Evolutionary conservation across 2,329 filamentous ascomycete species (phyloP), one percentile per base, ranked within the genome.

Genomic region (Trichoderma sp.): DNA sequence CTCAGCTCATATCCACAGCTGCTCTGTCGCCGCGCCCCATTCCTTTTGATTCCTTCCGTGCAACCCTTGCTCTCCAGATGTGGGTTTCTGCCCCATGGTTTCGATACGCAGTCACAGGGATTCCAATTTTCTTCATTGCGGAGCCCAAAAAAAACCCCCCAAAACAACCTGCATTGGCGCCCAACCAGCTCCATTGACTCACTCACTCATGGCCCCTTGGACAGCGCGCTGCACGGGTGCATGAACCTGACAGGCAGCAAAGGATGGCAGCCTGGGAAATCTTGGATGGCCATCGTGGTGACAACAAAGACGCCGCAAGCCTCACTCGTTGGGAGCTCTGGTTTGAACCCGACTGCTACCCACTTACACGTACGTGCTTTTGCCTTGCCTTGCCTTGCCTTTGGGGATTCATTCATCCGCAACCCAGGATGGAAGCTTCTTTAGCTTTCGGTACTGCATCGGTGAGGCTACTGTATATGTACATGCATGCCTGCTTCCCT

Each of bases 121-220:
- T 35, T 15, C 29, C 17, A 8, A 34, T 37, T 5, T 10, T 35
- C 39, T 32, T 19, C 25, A 19, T 34, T 35, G 27, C 32, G 50
- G 45, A 57, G 67, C 67, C 67, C 67, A 58, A 59, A 27, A 42
- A n/a, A n/a, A n/a, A n/a, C n/a, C n/a, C n/a, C n/a, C n/a, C n/a
- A 60, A 61, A 29, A 25, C 25, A 56, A 56, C 64, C 45, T 64
- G 52, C 60, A 58, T 68, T 68, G 67, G 37, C 59, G 67, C 67
- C 67, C 59, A 58, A 68, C 60, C 59, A 1, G 59, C 22, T 45
- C 35, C 34, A 39, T 68, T 64, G 53, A 68, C 67, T 68, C 59
- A 68, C 35, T n/a, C n/a, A n/a, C n/a, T n/a, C n/a, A n/a, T n/a
- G n/a, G n/a, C n/a, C 32, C 53, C 39, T 64, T 27, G 25, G 29